These are phyloP conservation scores for Torulaspora delbrueckii DNA, from an alignment of 805 yeast genomes.

Conservation along the genomic window DNA sequence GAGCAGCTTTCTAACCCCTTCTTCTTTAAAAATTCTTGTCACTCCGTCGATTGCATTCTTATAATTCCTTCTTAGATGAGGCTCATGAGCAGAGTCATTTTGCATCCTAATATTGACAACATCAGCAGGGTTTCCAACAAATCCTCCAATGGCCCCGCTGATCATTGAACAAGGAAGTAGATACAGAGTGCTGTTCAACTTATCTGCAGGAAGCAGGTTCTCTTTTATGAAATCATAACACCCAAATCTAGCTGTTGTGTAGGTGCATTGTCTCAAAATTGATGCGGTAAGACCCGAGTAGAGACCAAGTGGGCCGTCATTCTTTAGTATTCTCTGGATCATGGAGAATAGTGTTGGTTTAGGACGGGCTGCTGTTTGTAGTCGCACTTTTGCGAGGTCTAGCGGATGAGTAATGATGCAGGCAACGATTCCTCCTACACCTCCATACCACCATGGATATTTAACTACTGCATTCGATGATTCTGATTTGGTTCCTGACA, in stretches of 20 bases:
- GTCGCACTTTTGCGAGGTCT: constrained; percentile 79
- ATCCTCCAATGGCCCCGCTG: constrained; percentile 80
- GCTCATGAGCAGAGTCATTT: constrained; percentile 69
- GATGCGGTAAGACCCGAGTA: constrained; percentile 68
- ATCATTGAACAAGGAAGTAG: constrained; percentile 76
- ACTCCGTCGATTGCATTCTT: constrained; percentile 76
- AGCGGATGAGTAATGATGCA: constrained; percentile 73
- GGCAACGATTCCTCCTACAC: constrained; percentile 65
- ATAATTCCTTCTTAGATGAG: constrained; percentile 64
- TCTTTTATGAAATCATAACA: constrained; percentile 76
- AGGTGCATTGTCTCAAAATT: constrained; percentile 78
- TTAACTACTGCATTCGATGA: constrained; percentile 15
- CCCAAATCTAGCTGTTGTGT: constrained; percentile 82
- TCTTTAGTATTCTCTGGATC: constrained; percentile 27
- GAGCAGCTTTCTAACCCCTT: constrained; percentile 54
- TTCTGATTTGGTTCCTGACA: background rate
- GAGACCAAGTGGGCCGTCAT: background rate
- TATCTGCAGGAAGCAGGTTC: constrained; percentile 38
- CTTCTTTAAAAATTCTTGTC: constrained; percentile 51
- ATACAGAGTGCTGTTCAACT: constrained; percentile 51
- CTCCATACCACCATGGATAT: constrained; percentile 59
- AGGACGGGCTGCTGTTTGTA: constrained; percentile 70
- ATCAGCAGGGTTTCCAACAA: constrained; percentile 85
- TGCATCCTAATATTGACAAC: constrained; percentile 89
- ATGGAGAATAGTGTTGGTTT: constrained; percentile 61